Percentiles rank a stretch among this genome's conserved stretches.
phyloP scores from a whole-genome alignment of 768 basidiomycete species.

The Suillus ampliporus region DNA sequence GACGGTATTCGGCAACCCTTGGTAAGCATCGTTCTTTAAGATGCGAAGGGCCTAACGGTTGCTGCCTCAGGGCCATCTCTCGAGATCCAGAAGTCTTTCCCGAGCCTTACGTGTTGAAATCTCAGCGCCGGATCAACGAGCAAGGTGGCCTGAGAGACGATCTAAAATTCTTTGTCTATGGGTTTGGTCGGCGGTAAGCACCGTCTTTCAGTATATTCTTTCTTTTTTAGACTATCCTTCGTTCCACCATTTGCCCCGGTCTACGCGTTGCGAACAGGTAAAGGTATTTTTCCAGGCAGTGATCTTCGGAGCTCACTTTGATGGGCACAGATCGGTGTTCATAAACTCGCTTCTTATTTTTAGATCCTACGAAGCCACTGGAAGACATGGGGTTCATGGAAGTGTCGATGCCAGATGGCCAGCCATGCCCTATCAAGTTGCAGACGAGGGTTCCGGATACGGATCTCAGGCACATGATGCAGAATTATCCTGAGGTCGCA shows the following conservation, averaged over 20 bases:
- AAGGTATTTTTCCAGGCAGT: too few species aligned
- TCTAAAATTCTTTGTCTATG: conserved; percentile 51
- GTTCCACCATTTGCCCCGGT: conserved; percentile 57
- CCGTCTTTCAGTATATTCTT: too few species aligned
- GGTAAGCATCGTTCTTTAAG: conserved; percentile 10
- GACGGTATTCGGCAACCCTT: conserved; percentile 23
- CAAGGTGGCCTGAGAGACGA: conserved; percentile 51
- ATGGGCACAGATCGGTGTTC: conserved; percentile 53
- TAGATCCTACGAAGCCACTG: conserved; percentile 55
- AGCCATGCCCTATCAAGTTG: too few species aligned
- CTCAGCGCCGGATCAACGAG: conserved; percentile 55
- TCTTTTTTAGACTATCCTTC: neutral
- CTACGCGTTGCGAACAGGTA: conserved; percentile 48
- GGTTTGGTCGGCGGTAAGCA: conserved; percentile 52
- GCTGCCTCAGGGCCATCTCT: conserved; percentile 44
- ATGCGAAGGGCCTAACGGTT: neutral
- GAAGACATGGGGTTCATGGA: conserved; percentile 63
- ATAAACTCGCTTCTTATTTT: conserved; percentile 61
- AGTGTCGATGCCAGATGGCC: conserved; percentile 23
- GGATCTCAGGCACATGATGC: too few species aligned
- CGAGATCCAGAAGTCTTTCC: conserved; percentile 56
- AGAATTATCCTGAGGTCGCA: too few species aligned
- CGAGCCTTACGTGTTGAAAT: conserved; percentile 57
- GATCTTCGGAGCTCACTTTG: neutral
- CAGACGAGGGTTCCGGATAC: too few species aligned